Conservation (phyloP, 331 rosid genomes). For the Acacia concinna region DNA sequence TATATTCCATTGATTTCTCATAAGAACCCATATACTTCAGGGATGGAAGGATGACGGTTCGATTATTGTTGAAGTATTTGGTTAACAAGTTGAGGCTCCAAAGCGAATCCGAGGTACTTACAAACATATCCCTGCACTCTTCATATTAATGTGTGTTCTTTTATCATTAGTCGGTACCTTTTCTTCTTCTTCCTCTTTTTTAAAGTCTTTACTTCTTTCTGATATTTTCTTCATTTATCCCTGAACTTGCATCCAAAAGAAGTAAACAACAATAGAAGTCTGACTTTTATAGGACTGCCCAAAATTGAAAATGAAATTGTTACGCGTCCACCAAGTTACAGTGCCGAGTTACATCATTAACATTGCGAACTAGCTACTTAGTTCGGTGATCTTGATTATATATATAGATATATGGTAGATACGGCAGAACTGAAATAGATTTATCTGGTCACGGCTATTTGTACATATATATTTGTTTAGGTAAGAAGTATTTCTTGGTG, state of each 20-base stretch:
- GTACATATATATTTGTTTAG: slow-evolving; percentile 8
- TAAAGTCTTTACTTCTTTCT: neutral
- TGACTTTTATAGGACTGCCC: slow-evolving; percentile 19
- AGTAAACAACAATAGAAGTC: neutral
- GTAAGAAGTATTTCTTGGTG: slow-evolving; percentile 53
- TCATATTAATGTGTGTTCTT: neutral
- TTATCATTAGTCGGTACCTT: neutral
- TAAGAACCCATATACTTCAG: slow-evolving; percentile 44
- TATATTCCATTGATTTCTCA: neutral
- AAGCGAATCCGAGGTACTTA: slow-evolving; percentile 89
- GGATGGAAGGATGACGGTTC: slow-evolving; percentile 92
- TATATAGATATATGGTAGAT: slow-evolving; percentile 48
- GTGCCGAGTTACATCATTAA: slow-evolving; percentile 36
- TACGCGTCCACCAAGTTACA: slow-evolving; percentile 34
- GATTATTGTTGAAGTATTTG: slow-evolving; percentile 86
- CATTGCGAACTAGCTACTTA: slow-evolving; percentile 17
- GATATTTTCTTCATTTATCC: neutral
- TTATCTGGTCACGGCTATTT: slow-evolving; percentile 24
- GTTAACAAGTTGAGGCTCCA: slow-evolving; percentile 80
- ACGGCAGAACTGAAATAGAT: slow-evolving; percentile 53
- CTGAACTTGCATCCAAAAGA: slow-evolving; percentile 5
- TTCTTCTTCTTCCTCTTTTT: too few relatives aligned
- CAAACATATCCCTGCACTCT: slow-evolving; percentile 3
- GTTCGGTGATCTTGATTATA: slow-evolving; percentile 32
- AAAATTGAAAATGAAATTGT: slow-evolving; percentile 22